phyloP scores from a whole-genome alignment of 129 eudicot genomes.

The Ambrosia trifida region DNA sequence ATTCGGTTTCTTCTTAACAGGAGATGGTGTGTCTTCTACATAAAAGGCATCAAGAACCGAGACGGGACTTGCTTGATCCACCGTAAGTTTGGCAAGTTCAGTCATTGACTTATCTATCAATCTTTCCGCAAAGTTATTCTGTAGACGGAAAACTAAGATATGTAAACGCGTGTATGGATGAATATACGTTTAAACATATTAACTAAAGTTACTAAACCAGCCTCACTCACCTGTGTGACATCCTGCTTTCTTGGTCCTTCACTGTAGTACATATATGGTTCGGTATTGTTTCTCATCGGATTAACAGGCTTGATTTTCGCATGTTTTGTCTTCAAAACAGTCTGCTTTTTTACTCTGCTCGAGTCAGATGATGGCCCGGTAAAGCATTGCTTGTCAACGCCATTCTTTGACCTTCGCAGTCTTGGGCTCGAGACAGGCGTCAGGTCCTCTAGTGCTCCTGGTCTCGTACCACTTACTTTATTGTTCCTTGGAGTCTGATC shows the following conservation, averaged over 20 bases:
- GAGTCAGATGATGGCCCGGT: conserved; percentile 34
- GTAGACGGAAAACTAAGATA: conserved; percentile 20
- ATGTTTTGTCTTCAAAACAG: conserved; percentile 33
- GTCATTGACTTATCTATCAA: conserved; percentile 38
- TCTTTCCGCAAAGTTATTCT: conserved; percentile 43
- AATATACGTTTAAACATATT: background rate
- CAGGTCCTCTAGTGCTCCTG: conserved; percentile 8
- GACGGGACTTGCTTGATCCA: conserved; percentile 90
- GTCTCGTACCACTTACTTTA: conserved; percentile 31
- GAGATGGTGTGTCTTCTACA: conserved; percentile 76
- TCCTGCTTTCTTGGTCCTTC: conserved; percentile 33
- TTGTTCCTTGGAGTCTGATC: conserved; percentile 27
- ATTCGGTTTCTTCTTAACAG: conserved; percentile 62
- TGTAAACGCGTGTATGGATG: conserved; percentile 15
- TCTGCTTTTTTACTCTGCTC: conserved; percentile 32
- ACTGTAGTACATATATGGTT: conserved; percentile 33
- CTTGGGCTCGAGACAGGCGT: conserved; percentile 40
- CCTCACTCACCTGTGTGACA: conserved; percentile 31
- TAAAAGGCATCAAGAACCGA: conserved; percentile 86
- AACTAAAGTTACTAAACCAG: conserved; percentile 3
- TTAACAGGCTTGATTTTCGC: conserved; percentile 29
- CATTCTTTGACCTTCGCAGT: conserved; percentile 40
- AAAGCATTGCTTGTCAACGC: conserved; percentile 34
- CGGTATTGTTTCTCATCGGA: conserved; percentile 38
- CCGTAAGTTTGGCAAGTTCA: conserved; percentile 42